These are phyloP conservation scores for Aspergillus olivimuriae DNA, from an alignment of 495 filamentous ascomycete species.

Conservation along the genomic window DNA sequence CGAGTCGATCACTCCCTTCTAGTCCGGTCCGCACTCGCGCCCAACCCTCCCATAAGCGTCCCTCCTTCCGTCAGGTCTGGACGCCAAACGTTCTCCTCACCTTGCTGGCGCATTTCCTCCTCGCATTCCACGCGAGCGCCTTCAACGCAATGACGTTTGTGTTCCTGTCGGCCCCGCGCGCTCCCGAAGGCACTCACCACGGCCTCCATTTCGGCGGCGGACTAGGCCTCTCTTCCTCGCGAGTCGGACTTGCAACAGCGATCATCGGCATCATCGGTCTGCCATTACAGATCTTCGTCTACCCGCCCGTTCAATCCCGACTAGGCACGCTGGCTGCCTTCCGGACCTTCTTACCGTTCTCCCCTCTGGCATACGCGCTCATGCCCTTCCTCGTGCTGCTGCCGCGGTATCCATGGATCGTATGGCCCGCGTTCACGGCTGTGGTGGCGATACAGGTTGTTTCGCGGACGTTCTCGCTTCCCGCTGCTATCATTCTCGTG, in stretches of 20 bases:
- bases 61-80: slow-evolving; percentile 54
- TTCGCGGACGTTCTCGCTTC: slow-evolving; percentile 65
- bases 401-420: slow-evolving; percentile 34
- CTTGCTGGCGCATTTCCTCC: slow-evolving; percentile 55
- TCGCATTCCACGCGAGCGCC: slow-evolving; percentile 68
- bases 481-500: slow-evolving; percentile 61
- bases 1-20: no score
- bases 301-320: slow-evolving; percentile 52
- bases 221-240: slow-evolving; percentile 59
- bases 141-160: slow-evolving; percentile 71
- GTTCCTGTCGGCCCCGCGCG: slow-evolving; percentile 61
- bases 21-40: slow-evolving; percentile 17
- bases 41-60: slow-evolving; percentile 22
- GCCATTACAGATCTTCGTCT: slow-evolving; percentile 62
- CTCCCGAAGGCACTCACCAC: slow-evolving; percentile 36
- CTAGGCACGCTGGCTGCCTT: slow-evolving; percentile 60
- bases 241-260: slow-evolving; percentile 63
- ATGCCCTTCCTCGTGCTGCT: slow-evolving; percentile 63
- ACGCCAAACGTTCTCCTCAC: slow-evolving; percentile 57
- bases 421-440: slow-evolving; percentile 53
- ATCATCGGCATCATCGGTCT: slow-evolving; percentile 67
- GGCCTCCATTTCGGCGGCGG: slow-evolving; percentile 64
- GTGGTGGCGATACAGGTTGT: slow-evolving; percentile 63
- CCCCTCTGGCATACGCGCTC: slow-evolving; percentile 58
- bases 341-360: slow-evolving; percentile 52